Conservation (phyloP, 345 rosid genomes). For the Camelina laxa region DNA sequence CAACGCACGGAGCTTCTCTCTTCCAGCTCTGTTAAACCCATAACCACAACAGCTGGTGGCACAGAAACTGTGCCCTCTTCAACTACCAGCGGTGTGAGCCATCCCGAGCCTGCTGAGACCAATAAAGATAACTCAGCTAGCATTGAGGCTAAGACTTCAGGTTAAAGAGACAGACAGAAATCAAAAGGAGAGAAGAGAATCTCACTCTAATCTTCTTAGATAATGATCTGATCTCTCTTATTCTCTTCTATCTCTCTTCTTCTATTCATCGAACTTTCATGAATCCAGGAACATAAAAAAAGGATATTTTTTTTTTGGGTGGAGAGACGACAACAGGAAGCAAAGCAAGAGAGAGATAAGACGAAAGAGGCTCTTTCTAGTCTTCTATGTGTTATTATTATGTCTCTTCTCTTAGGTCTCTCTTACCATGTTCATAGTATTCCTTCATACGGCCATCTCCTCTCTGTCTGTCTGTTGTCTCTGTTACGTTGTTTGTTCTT, state of each 20-base stretch:
- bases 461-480: background rate
- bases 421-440: conserved; percentile 41
- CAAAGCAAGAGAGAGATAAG: conserved; percentile 23
- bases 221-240: conserved; percentile 12
- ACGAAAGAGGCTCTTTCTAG: conserved; percentile 27
- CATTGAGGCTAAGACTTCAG: conserved; percentile 27
- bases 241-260: conserved; percentile 16
- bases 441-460: conserved; percentile 37
- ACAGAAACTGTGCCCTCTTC: conserved; percentile 43
- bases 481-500: background rate
- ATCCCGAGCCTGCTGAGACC: conserved; percentile 35
- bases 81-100: conserved; percentile 22
- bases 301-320: conserved; percentile 6
- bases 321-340: conserved; percentile 32
- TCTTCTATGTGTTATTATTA: conserved; percentile 8
- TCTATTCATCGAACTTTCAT: conserved; percentile 34
- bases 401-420: conserved; percentile 45
- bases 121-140: conserved; percentile 20
- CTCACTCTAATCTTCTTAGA: conserved; percentile 23
- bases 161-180: conserved; percentile 22
- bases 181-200: conserved; percentile 32
- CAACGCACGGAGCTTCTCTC: conserved; percentile 48
- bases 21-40: conserved; percentile 53
- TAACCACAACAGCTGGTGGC: conserved; percentile 40
- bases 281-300: conserved; percentile 39